phyloP scores from a whole-genome alignment of 768 basidiomycete species.

The Hericium erinaceus region DNA sequence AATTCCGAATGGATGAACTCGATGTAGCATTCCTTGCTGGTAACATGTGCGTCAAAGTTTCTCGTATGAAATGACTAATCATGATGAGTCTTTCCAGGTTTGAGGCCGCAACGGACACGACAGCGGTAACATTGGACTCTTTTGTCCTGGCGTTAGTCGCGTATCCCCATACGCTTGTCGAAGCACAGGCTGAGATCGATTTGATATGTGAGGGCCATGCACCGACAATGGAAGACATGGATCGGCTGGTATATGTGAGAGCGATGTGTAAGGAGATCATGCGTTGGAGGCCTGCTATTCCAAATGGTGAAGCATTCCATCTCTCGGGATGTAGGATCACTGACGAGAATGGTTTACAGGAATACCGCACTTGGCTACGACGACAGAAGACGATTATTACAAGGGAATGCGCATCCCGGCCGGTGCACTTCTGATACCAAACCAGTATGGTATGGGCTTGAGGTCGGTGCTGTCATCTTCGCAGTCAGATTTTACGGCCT shows the following conservation, averaged over 20 bases:
- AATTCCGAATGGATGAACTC: neutral
- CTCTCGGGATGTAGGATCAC: neutral
- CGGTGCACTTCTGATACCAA: neutral
- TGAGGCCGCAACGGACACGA: too few species aligned
- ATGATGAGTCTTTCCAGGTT: neutral
- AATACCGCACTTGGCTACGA: neutral
- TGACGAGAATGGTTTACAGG: neutral
- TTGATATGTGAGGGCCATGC: neutral
- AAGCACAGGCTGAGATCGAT: neutral
- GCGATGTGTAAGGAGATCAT: neutral
- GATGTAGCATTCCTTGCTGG: neutral
- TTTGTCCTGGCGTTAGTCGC: neutral
- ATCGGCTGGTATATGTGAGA: neutral
- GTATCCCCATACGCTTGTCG: neutral
- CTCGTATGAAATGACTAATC: neutral
- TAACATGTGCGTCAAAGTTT: neutral
- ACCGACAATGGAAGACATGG: neutral
- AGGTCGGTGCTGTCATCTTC: neutral
- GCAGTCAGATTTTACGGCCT: neutral
- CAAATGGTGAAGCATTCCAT: neutral
- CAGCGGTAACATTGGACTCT: too few species aligned
- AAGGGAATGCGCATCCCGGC: neutral
- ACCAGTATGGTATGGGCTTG: neutral
- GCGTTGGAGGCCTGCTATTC: neutral
- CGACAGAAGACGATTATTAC: neutral